Evolutionary conservation across 106 monocot genomes (phyloP).

Genomic region (Dendrobium huoshanense): DNA sequence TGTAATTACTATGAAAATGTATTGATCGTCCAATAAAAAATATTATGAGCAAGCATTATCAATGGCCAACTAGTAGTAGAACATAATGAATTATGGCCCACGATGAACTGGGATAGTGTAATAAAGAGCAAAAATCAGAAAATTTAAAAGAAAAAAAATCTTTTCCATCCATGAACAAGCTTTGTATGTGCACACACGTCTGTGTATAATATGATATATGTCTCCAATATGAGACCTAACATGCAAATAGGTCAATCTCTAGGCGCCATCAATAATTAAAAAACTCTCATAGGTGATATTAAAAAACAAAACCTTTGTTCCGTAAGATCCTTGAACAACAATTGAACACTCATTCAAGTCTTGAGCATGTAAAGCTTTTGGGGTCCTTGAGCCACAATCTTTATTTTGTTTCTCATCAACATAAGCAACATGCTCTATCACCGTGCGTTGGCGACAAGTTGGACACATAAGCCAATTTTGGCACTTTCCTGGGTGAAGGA

Average conservation of each 20-base stretch:
- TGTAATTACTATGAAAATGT: too few species aligned
- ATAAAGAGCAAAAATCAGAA: neutral
- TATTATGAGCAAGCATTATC: neutral
- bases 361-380: conserved; percentile 31
- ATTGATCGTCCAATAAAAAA: neutral
- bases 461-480: conserved; percentile 92
- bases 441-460: conserved; percentile 84
- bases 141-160: neutral
- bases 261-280: neutral
- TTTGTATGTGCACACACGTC: neutral
- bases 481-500: conserved; percentile 29
- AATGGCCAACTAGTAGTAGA: neutral
- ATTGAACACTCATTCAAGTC: conserved; percentile 41
- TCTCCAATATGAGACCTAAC: neutral
- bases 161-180: neutral
- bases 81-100: neutral
- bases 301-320: conserved; percentile 71
- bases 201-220: neutral
- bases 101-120: neutral
- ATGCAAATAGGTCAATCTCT: neutral
- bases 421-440: conserved; percentile 70
- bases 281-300: neutral
- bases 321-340: conserved; percentile 73
- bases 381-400: conserved; percentile 3
- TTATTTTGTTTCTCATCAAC: conserved; percentile 56